phyloP scores from a whole-genome alignment of 2,329 filamentous ascomycete species.

The Colletotrichum horii region DNA sequence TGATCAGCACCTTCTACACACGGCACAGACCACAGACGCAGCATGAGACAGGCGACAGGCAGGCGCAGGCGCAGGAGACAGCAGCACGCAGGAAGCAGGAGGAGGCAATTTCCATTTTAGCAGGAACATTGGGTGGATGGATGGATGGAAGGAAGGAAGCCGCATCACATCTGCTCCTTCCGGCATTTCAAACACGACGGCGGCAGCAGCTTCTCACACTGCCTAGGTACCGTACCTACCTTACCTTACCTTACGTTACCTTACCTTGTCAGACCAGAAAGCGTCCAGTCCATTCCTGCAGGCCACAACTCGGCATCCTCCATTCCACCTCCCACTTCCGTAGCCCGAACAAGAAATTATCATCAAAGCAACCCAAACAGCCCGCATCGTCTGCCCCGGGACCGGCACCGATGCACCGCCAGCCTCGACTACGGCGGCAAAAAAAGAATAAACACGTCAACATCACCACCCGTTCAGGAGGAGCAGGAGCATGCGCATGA shows the following conservation, averaged over 20 bases:
- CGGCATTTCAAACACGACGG: background rate
- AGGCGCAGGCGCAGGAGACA: background rate
- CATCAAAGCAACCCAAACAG: background rate
- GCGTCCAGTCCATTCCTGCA: background rate
- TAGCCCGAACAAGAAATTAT: background rate
- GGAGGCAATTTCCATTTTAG: background rate
- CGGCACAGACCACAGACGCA: background rate
- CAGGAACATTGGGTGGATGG: background rate
- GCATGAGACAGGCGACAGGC: background rate
- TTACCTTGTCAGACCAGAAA: background rate
- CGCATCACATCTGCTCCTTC: background rate
- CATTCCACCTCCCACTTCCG: background rate
- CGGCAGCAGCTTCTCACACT: background rate
- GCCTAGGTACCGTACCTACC: no score
- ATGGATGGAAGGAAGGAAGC: background rate
- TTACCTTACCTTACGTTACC: no score
- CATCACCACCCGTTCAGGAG: background rate
- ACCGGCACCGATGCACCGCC: background rate
- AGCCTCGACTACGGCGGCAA: background rate
- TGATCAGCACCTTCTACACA: background rate
- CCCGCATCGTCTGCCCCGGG: background rate
- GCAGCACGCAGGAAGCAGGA: background rate
- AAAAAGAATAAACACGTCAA: background rate
- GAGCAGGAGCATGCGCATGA: background rate
- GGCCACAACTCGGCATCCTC: background rate